Conservation (phyloP, 2,329 filamentous ascomycete genomes). For the Trichoderma hamatum region DNA sequence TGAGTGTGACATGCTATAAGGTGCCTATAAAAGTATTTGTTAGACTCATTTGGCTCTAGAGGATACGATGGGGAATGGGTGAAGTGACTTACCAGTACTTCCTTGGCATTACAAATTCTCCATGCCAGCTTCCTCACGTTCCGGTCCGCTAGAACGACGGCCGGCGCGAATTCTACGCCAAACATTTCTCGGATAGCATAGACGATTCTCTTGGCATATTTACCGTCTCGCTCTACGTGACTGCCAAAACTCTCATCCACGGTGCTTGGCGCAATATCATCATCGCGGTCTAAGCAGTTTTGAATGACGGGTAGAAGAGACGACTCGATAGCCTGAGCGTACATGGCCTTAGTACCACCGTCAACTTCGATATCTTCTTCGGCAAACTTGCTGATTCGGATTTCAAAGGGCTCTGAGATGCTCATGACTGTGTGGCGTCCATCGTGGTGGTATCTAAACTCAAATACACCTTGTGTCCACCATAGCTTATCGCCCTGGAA, state of each 20-base stretch:
- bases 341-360: conserved; percentile 59
- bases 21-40: conserved; percentile 52
- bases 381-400: conserved; percentile 79
- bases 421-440: conserved; percentile 92
- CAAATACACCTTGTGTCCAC: conserved; percentile 96
- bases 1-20: conserved; percentile 71
- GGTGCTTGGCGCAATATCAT: conserved; percentile 82
- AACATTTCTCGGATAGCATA: conserved; percentile 98
- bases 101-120: conserved; percentile 94
- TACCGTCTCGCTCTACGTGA: conserved; percentile 81
- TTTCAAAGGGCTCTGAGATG: conserved; percentile 90
- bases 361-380: conserved; percentile 72
- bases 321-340: conserved; percentile 72
- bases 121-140: conserved; percentile 89
- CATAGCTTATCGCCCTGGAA: conserved; percentile 93
- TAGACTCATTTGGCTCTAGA: not conserved
- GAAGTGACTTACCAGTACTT: conserved; percentile 54
- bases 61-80: conserved; percentile 8
- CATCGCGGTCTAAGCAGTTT: conserved; percentile 91
- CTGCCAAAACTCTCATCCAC: conserved; percentile 82
- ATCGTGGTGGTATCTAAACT: conserved; percentile 95
- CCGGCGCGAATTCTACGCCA: conserved; percentile 90
- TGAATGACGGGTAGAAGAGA: conserved; percentile 80
- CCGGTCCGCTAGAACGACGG: conserved; percentile 89
- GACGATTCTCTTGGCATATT: conserved; percentile 86